Base-by-base conservation (phyloP, 768 basidiomycete genomes). In the Boletus rubroflammeus region DNA sequence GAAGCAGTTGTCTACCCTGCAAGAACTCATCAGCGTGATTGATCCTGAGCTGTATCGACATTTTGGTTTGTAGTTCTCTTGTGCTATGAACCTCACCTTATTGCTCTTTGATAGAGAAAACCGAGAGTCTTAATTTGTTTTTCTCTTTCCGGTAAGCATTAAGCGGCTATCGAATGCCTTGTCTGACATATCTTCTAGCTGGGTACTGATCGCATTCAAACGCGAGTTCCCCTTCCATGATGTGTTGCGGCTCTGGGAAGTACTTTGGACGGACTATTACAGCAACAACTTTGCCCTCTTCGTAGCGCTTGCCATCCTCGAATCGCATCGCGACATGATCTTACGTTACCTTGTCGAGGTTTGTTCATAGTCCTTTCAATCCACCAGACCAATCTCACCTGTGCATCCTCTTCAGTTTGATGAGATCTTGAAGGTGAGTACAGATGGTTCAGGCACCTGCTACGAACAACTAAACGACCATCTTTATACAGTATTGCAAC, bases 31-130 rank as follows among this genome's bases (percentile, higher is more conserved):
- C 38, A 81, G 82, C 34, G 80, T 95, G 31, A 96, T 98, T 92
- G 97, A 99, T 65, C 94, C 95, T 1, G 92, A 98, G 65, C 72
- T 99, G 21, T 97, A 95, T 69, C 83, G 87, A 40, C 95, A 98
- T 72, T 72, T 98, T 50, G 90, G 90, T 90, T 61, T 47, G 68
- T 54, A 5, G 11, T 41, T 43, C 13, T 44, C 23, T 28, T 46
- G 2, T 34, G 6, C 10, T 21, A 34, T n/a, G 21, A 6, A 0
- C 28, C 6, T 5, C 15, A 39, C 21, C 45, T 57, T 52, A 56
- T 39, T 21, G 3, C 14, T 28, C 19, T 32, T 53, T 17, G 55
- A 78, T 78, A 93, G 84, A 98, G 81, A 84, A 90, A 66, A 80
- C 85, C 1, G 95, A 95, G 57, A 87, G 83, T 2, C 77, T 98